These are phyloP conservation scores for Paecilomyces fulvus DNA, from an alignment of 2,329 filamentous ascomycete genomes.

Conservation along the genomic window DNA sequence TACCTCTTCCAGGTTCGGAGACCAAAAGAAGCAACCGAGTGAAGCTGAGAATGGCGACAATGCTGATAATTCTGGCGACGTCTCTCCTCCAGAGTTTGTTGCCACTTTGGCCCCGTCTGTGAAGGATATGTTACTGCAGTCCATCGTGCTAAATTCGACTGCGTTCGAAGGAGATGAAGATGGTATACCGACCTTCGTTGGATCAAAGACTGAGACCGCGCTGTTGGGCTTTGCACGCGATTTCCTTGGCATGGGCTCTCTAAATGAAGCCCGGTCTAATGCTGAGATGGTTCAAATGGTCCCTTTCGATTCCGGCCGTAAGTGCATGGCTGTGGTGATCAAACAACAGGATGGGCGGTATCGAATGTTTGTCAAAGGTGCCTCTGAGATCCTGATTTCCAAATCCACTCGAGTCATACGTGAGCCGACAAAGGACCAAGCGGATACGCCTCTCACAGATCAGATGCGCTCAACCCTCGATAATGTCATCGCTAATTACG, in stretches of 20 bases:
- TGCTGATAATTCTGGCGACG: conserved; percentile 33
- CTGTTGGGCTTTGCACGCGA: conserved; percentile 62
- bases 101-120: conserved; percentile 43
- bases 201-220: conserved; percentile 71
- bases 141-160: conserved; percentile 60
- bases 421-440: conserved; percentile 52
- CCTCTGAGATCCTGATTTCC: conserved; percentile 42
- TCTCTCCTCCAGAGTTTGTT: conserved; percentile 48
- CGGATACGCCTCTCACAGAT: conserved; percentile 44
- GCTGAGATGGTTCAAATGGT: conserved; percentile 46
- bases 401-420: conserved; percentile 46
- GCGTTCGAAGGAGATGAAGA: conserved; percentile 59
- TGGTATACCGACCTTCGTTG: conserved; percentile 54
- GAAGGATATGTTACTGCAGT: conserved; percentile 52
- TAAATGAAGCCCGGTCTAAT: conserved; percentile 55
- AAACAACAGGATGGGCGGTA: conserved; percentile 48
- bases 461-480: conserved; percentile 53
- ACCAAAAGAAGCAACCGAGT: conserved; percentile 22
- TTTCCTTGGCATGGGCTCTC: conserved; percentile 54
- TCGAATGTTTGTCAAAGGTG: conserved; percentile 48
- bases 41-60: conserved; percentile 17
- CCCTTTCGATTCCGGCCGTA: conserved; percentile 56
- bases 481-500: conserved; percentile 66
- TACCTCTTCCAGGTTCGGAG: conserved; percentile 35
- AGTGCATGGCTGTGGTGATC: conserved; percentile 61